A percentile compares a stretch with the other conserved stretches of the same genome.
These are phyloP conservation scores for Colletotrichum sp. DNA, from an alignment of 2,329 filamentous ascomycete species.

Conservation along the genomic window DNA sequence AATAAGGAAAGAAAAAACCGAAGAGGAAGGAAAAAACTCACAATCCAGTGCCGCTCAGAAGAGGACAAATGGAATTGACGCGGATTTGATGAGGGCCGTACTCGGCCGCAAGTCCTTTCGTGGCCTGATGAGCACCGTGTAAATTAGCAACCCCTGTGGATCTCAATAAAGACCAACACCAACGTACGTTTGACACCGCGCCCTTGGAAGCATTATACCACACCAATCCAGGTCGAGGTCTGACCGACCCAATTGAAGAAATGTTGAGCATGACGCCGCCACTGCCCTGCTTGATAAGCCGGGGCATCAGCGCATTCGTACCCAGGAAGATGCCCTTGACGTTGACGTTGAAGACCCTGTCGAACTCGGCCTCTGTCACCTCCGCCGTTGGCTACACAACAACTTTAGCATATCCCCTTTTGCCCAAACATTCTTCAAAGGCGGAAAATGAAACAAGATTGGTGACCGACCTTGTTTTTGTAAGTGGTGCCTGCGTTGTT, in stretches of 20 bases:
- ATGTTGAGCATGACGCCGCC: constrained; percentile 79
- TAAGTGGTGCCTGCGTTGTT: constrained; percentile 69
- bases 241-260: constrained; percentile 73
- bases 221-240: constrained; percentile 67
- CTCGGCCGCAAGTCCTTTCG: constrained; percentile 69
- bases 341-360: constrained; percentile 71
- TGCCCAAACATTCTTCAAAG: neutral
- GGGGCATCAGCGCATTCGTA: constrained; percentile 46
- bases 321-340: constrained; percentile 71
- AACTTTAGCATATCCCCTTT: neutral
- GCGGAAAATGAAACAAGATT: no score
- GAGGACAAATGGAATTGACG: constrained; percentile 74
- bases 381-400: constrained; percentile 54
- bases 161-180: no score
- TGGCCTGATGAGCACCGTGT: constrained; percentile 38
- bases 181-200: constrained; percentile 57
- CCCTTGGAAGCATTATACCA: constrained; percentile 77
- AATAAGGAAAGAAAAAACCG: neutral
- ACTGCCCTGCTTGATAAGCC: constrained; percentile 67
- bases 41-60: constrained; percentile 71
- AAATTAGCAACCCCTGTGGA: neutral
- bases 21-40: constrained; percentile 24
- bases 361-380: constrained; percentile 71
- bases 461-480: constrained; percentile 49
- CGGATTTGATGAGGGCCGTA: constrained; percentile 76